Conservation (phyloP, 2,329 filamentous ascomycete genomes). For the Trichoderma atrobrunneum region DNA sequence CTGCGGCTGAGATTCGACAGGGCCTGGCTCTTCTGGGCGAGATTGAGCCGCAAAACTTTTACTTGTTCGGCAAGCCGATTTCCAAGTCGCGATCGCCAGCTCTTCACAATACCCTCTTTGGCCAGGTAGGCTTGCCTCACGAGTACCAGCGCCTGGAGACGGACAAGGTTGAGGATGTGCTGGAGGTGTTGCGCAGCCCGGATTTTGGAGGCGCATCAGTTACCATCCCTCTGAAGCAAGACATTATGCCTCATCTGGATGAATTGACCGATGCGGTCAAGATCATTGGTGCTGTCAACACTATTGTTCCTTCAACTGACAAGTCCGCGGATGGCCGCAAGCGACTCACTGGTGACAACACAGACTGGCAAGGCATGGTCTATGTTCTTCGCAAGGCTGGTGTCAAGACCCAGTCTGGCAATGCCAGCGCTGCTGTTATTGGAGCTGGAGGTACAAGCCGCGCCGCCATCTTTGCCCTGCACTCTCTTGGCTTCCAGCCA, state of each 20-base stretch:
- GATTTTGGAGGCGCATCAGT: constrained; percentile 92
- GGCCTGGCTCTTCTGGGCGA: constrained; percentile 77
- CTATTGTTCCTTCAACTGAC: constrained; percentile 64
- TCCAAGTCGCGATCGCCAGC: constrained; percentile 78
- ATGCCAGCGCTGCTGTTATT: constrained; percentile 69
- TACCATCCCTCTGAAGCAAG: constrained; percentile 91
- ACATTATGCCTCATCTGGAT: constrained; percentile 79
- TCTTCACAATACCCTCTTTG: constrained; percentile 85
- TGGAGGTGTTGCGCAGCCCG: constrained; percentile 62
- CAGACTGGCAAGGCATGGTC: constrained; percentile 92
- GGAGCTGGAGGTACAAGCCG: constrained; percentile 90
- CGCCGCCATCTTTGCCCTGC: constrained; percentile 84
- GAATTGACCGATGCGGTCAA: constrained; percentile 74
- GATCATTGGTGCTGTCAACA: constrained; percentile 91
- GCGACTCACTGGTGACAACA: constrained; percentile 81
- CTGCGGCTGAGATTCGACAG: constrained; percentile 80
- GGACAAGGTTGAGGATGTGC: constrained; percentile 57
- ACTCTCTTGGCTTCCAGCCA: constrained; percentile 76
- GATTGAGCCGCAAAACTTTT: constrained; percentile 73
- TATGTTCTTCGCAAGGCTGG: constrained; percentile 71
- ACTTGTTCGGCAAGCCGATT: constrained; percentile 84
- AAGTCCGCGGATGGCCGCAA: constrained; percentile 39
- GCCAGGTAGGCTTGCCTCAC: constrained; percentile 75
- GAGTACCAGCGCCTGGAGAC: constrained; percentile 77
- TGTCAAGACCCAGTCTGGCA: constrained; percentile 40